Base-by-base conservation (phyloP, 768 basidiomycete species). In the Russula brevipes region DNA sequence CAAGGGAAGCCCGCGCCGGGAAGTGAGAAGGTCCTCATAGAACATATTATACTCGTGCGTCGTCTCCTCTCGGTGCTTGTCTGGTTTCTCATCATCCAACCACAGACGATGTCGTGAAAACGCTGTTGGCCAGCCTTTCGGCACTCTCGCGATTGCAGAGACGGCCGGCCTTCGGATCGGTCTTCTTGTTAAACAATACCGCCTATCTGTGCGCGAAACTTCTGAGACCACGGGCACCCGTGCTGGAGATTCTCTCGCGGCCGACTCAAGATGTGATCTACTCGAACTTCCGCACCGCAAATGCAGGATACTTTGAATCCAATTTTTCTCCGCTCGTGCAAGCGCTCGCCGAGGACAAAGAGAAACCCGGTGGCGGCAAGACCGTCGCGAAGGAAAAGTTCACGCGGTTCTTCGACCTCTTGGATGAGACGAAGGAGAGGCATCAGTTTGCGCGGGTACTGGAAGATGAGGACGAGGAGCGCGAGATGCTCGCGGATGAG, bases 241-340 rank as follows among this genome's bases (percentile, higher is more conserved):
- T 88, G 3, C 72, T 76, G 16, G 70, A 78, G 9, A 72, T 90
- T 12, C 73, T 93, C 42, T 83, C 88, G 12, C 80, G 80, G 35
- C 80, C 85, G 1, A 80, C 88, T 0, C 76, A 81, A 50, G 87
- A 90, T 24, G 66, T 78, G 19, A 78, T 94, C 35, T 81, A 83
- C 64, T 86, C 85, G 5, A 84, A 82, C 63, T 89, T 85, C 76
- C 84, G 90, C 42, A 91, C 85, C 0, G 87, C 91, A 46, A 91
- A 91, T 73, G 88, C 90, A 9, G 86, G 79, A 4, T 94, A 94
- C 73, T 91, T 91, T 63, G 91, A 92, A 64, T 78, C 87, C 30
- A 93, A 91, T 73, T 91, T 88, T 72, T 84, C 86, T 7, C 86
- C 88, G 11, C 75, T 93, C 54, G 84, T 93, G 77, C 87, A 89